phyloP scores from a whole-genome alignment of 805 yeast genomes.

The Yamadazyma tumulicola region DNA sequence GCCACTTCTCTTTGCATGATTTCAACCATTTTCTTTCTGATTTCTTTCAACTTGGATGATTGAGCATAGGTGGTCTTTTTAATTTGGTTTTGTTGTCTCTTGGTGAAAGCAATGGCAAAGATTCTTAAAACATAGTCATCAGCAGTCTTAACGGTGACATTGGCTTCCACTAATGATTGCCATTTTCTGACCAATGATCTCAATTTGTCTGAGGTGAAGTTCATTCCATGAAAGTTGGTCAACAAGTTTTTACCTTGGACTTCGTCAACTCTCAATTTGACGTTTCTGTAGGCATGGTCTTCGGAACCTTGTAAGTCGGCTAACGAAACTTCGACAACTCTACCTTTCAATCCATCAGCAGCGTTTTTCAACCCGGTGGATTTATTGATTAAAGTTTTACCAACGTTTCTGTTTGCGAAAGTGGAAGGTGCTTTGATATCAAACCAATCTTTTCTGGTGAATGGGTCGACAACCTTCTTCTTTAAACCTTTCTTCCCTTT shows the following conservation, averaged over 20 bases:
- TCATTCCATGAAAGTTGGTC: slow-evolving; percentile 99
- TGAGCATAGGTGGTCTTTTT: slow-evolving; percentile 98
- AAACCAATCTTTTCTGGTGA: slow-evolving; percentile 99
- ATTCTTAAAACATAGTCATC: slow-evolving; percentile 97
- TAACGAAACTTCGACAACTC: slow-evolving; percentile 91
- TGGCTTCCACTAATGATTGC: slow-evolving; percentile 98
- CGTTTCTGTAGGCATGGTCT: slow-evolving; percentile 97
- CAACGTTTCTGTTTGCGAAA: slow-evolving; percentile 97
- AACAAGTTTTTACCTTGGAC: slow-evolving; percentile 98
- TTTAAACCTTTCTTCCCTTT: slow-evolving; percentile 94
- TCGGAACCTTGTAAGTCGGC: slow-evolving; percentile 99
- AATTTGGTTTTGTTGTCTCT: slow-evolving; percentile 94
- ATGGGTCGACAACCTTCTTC: slow-evolving; percentile 99
- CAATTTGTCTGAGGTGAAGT: slow-evolving; percentile 96
- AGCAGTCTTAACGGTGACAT: slow-evolving; percentile 96
- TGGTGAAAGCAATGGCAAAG: slow-evolving; percentile 97
- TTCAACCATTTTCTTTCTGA: slow-evolving; percentile 95
- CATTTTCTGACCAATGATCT: slow-evolving; percentile 98
- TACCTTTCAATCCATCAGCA: slow-evolving; percentile 96
- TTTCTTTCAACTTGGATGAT: slow-evolving; percentile 94
- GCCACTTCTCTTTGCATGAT: slow-evolving; percentile 96
- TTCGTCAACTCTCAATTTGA: slow-evolving; percentile 97
- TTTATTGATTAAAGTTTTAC: slow-evolving; percentile 97
- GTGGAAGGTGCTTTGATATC: slow-evolving; percentile 98
- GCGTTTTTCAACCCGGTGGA: slow-evolving; percentile 98